Evolutionary conservation across 495 filamentous ascomycete species (phyloP).

Genomic region (Penicillium herquei): DNA sequence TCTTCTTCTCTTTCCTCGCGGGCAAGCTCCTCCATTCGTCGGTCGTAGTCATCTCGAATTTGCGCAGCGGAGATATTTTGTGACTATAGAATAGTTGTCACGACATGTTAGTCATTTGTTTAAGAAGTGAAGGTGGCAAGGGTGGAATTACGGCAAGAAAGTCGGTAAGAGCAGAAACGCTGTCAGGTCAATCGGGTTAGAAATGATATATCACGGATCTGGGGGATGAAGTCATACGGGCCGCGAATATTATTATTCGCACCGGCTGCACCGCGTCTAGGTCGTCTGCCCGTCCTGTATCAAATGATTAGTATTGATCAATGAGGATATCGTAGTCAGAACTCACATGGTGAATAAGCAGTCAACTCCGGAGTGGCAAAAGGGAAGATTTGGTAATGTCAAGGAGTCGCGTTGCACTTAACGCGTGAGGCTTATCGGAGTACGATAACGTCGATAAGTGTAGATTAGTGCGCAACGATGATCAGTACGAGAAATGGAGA

Average conservation of each 20-base stretch:
- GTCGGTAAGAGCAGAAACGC: constrained; percentile 75
- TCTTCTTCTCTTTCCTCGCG: constrained; percentile 13
- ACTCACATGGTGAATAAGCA: constrained; percentile 1
- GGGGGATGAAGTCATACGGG: constrained; percentile 46
- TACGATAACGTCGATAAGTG: constrained; percentile 7
- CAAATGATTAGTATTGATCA: not conserved
- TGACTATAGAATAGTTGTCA: constrained; percentile 49
- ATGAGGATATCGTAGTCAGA: not conserved
- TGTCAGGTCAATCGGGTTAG: constrained; percentile 22
- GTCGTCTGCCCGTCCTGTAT: constrained; percentile 41
- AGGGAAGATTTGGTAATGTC: not conserved
- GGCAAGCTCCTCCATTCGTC: constrained; percentile 43
- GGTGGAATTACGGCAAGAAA: constrained; percentile 64
- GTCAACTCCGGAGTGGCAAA: not conserved
- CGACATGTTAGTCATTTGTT: not conserved
- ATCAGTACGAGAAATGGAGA: not conserved
- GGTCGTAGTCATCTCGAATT: constrained; percentile 65
- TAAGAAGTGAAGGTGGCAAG: too few species aligned
- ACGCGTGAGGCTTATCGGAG: constrained; percentile 5
- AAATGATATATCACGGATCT: not conserved
- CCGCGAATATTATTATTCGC: constrained; percentile 52
- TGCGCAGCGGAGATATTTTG: constrained; percentile 87
- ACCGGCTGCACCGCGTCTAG: constrained; percentile 17
- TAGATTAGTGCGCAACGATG: not conserved
- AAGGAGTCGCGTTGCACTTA: constrained; percentile 50